Evolutionary conservation across 371 early-diverging fungal species (phyloP).

Genomic region (Mortierella sp.): DNA sequence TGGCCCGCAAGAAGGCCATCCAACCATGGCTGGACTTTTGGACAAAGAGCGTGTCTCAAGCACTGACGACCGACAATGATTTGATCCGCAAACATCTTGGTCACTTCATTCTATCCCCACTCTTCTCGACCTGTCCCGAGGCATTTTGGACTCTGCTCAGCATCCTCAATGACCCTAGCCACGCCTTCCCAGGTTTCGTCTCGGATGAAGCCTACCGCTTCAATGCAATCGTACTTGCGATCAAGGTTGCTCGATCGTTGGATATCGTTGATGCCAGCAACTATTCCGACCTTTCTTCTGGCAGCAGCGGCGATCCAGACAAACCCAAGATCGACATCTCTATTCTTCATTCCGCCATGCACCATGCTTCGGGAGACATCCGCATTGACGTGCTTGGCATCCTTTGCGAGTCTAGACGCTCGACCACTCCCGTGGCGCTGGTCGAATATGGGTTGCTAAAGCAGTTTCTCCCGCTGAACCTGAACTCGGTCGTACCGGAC

Average conservation of each 20-base stretch:
- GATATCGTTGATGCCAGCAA: slow-evolving; percentile 67
- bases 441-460: slow-evolving; percentile 69
- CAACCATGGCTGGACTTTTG: slow-evolving; percentile 54
- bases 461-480: slow-evolving; percentile 71
- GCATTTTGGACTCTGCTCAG: slow-evolving; percentile 55
- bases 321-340: slow-evolving; percentile 36
- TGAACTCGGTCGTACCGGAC: slow-evolving; percentile 79
- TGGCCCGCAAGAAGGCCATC: slow-evolving; percentile 26
- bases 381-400: slow-evolving; percentile 85
- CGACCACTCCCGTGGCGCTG: slow-evolving; percentile 67
- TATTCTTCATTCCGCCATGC: slow-evolving; percentile 64
- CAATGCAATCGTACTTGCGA: slow-evolving; percentile 42
- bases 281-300: slow-evolving; percentile 41
- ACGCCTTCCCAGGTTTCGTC: slow-evolving; percentile 28
- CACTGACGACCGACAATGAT: slow-evolving; percentile 51
- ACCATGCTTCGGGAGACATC: slow-evolving; percentile 79
- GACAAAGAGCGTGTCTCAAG: slow-evolving; percentile 48
- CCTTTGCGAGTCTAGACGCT: slow-evolving; percentile 80
- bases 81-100: slow-evolving; percentile 55
- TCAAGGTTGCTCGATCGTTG: slow-evolving; percentile 65
- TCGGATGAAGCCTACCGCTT: slow-evolving; percentile 41
- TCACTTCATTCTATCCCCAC: slow-evolving; percentile 46
- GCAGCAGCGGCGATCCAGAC: neutral
- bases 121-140: slow-evolving; percentile 41
- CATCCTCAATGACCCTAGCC: slow-evolving; percentile 21